A percentile compares a stretch with the other conserved stretches of the same genome.
Evolutionary conservation across 2,329 filamentous ascomycete genomes (phyloP).

Genomic region (Colletotrichum lupini): DNA sequence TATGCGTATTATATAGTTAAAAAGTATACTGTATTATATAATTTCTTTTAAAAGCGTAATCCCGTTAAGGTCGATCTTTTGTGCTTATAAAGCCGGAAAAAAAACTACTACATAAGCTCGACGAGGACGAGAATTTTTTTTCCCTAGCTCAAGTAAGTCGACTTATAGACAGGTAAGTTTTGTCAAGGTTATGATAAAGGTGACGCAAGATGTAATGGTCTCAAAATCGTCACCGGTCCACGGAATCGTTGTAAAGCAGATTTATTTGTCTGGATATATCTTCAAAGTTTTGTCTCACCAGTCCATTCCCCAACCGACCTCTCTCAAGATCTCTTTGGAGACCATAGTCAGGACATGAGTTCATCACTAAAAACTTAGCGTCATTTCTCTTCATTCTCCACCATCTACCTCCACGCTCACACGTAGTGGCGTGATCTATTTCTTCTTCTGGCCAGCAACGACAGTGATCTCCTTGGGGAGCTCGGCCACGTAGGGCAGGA

Average conservation of each 20-base stretch:
- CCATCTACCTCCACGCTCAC: slow-evolving; percentile 26
- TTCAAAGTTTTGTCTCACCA: not conserved
- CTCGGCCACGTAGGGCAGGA: slow-evolving; percentile 89
- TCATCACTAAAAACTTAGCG: not conserved
- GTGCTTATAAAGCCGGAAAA: too few species aligned
- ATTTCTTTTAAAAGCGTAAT: too few species aligned
- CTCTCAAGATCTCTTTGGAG: not conserved
- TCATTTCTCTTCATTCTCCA: slow-evolving; percentile 44
- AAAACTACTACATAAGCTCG: too few species aligned
- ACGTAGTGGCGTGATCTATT: slow-evolving; percentile 36
- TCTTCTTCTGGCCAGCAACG: slow-evolving; percentile 44
- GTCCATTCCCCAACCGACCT: not conserved
- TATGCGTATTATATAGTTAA: too few species aligned
- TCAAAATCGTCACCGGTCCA: not conserved
- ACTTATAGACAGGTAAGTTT: too few species aligned
- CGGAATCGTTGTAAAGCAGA: not conserved
- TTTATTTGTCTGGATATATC: not conserved
- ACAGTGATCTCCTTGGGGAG: slow-evolving; percentile 73
- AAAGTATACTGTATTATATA: too few species aligned
- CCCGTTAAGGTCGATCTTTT: too few species aligned
- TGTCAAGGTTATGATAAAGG: too few species aligned
- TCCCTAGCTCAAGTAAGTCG: too few species aligned
- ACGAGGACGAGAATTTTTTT: not conserved
- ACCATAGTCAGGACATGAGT: not conserved
- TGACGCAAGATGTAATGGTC: not conserved